Conservation (phyloP, 2,329 filamentous ascomycete genomes). For the Colletotrichum liriopes region DNA sequence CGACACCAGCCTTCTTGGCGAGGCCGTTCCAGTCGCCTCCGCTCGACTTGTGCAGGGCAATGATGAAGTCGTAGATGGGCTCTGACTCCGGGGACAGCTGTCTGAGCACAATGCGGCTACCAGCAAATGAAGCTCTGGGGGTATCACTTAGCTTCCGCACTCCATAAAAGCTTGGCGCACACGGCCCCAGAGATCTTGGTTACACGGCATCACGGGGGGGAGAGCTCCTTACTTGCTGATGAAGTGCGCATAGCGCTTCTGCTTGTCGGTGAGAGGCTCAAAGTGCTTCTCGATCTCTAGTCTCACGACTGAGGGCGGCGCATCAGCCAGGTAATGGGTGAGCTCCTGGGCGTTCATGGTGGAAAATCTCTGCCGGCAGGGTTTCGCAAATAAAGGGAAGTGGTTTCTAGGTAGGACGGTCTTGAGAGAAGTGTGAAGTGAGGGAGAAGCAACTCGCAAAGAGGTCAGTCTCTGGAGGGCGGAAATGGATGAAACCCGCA, state of each 20-base stretch:
- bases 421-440: slow-evolving; percentile 30
- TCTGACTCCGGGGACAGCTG: slow-evolving; percentile 88
- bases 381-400: slow-evolving; percentile 19
- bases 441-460: slow-evolving; percentile 42
- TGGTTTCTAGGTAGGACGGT: slow-evolving; percentile 20
- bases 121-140: slow-evolving; percentile 81
- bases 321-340: slow-evolving; percentile 89
- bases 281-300: slow-evolving; percentile 96
- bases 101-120: slow-evolving; percentile 83
- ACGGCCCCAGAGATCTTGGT: background rate
- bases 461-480: slow-evolving; percentile 54
- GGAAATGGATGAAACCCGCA: slow-evolving; percentile 52
- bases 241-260: slow-evolving; percentile 93
- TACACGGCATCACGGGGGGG: slow-evolving; percentile 1
- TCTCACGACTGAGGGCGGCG: slow-evolving; percentile 88
- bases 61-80: slow-evolving; percentile 85
- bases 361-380: slow-evolving; percentile 45
- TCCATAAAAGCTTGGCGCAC: slow-evolving; percentile 31
- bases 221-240: slow-evolving; percentile 78
- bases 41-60: slow-evolving; percentile 77
- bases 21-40: slow-evolving; percentile 81
- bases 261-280: slow-evolving; percentile 79
- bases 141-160: slow-evolving; percentile 33
- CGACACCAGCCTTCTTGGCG: slow-evolving; percentile 75
- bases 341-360: slow-evolving; percentile 74